Percentiles rank a stretch among this genome's conserved stretches.
Conservation (phyloP, 2,329 filamentous ascomycete genomes). For the Dothideomycetes sp. region DNA sequence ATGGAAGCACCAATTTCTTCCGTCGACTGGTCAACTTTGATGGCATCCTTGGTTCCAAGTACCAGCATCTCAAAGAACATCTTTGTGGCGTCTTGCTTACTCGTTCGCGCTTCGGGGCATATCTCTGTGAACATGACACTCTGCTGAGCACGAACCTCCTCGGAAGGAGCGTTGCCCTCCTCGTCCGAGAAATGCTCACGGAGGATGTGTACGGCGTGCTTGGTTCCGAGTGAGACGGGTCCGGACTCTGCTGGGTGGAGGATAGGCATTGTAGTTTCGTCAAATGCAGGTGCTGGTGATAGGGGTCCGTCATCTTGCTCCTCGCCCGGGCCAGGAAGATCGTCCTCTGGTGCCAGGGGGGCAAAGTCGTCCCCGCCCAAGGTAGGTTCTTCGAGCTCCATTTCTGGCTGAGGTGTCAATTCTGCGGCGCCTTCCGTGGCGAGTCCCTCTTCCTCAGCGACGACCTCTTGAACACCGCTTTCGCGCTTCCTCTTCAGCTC, state of each 20-base stretch:
- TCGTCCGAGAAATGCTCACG: constrained; percentile 62
- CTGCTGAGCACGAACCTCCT: constrained; percentile 62
- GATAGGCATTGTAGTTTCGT: constrained; percentile 65
- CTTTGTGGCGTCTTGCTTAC: constrained; percentile 86
- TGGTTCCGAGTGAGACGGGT: constrained; percentile 80
- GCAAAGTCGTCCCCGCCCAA: constrained; percentile 22
- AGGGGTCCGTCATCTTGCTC: constrained; percentile 25
- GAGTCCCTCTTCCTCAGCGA: constrained; percentile 42
- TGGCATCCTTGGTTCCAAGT: constrained; percentile 91
- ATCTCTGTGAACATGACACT: constrained; percentile 85
- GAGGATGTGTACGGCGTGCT: constrained; percentile 89
- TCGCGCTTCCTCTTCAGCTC: constrained; percentile 93
- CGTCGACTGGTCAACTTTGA: constrained; percentile 79
- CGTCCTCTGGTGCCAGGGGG: constrained; percentile 13
- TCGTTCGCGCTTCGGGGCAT: constrained; percentile 69
- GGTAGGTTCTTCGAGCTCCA: constrained; percentile 13
- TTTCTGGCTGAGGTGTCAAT: constrained; percentile 17
- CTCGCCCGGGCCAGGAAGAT: constrained; percentile 20
- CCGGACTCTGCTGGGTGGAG: constrained; percentile 76
- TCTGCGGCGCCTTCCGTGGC: constrained; percentile 29
- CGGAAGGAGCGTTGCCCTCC: constrained; percentile 54
- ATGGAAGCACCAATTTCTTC: constrained; percentile 65
- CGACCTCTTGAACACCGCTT: constrained; percentile 71
- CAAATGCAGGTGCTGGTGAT: constrained; percentile 48
- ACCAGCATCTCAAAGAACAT: constrained; percentile 99